These are phyloP conservation scores for Brassica napus DNA, from an alignment of 345 rosid species.

Conservation along the genomic window Da-Ae NC_063447.1:58902001-58902500, in stretches of 20 bases:
- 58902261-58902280: slow-evolving; percentile 34
- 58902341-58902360: slow-evolving; percentile 42
- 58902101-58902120: slow-evolving; percentile 43
- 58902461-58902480: slow-evolving; percentile 47
- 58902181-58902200: slow-evolving; percentile 44
- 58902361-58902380: slow-evolving; percentile 83
- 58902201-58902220: slow-evolving; percentile 76
- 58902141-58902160: slow-evolving; percentile 72
- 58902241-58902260: slow-evolving; percentile 22
- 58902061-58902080: slow-evolving; percentile 44
- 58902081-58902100: slow-evolving; percentile 43
- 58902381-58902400: slow-evolving; percentile 76
- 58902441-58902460: slow-evolving; percentile 45
- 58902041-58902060: slow-evolving; percentile 42
- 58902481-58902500: slow-evolving; percentile 45
- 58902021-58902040: slow-evolving; percentile 40
- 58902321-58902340: slow-evolving; percentile 42
- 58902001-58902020: slow-evolving; percentile 62
- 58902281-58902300: neutral
- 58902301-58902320: slow-evolving; percentile 21
- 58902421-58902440: slow-evolving; percentile 78
- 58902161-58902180: slow-evolving; percentile 62
- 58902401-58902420: slow-evolving; percentile 85
- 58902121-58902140: slow-evolving; percentile 61
- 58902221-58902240: slow-evolving; percentile 52